Evolutionary conservation across 805 yeast species (phyloP).

Genomic region (Teunomyces funiuensis): DNA sequence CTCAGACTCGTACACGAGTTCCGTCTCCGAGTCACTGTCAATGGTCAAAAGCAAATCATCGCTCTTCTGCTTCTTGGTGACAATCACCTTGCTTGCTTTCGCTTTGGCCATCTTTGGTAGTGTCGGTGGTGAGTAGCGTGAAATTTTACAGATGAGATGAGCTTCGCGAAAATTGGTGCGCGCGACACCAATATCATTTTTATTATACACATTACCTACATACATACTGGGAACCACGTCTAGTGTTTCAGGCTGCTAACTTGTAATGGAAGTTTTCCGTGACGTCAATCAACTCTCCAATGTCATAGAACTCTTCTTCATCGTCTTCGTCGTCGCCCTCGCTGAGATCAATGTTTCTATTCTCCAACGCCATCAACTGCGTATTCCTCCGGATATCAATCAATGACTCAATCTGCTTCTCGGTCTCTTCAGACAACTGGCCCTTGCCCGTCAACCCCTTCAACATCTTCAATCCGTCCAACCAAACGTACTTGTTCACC

Average conservation of each 20-base stretch:
- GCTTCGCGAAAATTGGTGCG: slow-evolving; percentile 3
- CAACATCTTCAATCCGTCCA: slow-evolving; percentile 67
- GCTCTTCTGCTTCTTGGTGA: slow-evolving; percentile 8
- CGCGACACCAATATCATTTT: no score
- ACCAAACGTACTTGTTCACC: slow-evolving; percentile 69
- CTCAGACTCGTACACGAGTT: slow-evolving; percentile 25
- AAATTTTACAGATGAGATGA: slow-evolving; percentile 4
- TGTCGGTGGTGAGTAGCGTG: not conserved
- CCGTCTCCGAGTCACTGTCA: slow-evolving; percentile 68
- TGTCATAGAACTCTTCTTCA: slow-evolving; percentile 29
- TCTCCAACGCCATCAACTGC: slow-evolving; percentile 39
- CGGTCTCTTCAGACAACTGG: slow-evolving; percentile 37
- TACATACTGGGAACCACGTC: not conserved
- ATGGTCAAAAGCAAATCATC: slow-evolving; percentile 72
- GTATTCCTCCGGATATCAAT: slow-evolving; percentile 39
- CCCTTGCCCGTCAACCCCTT: slow-evolving; percentile 32
- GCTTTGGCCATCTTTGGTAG: slow-evolving; percentile 11
- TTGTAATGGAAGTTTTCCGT: slow-evolving; percentile 26
- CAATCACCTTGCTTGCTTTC: slow-evolving; percentile 1
- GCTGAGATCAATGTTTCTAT: slow-evolving; percentile 15
- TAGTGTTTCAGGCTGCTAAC: slow-evolving; percentile 5
- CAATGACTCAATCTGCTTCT: slow-evolving; percentile 33
- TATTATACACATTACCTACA: no score
- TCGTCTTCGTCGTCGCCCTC: slow-evolving; percentile 24
- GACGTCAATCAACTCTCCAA: slow-evolving; percentile 23